Evolutionary conservation across 306 rosid species (phyloP), one percentile per base, ranked within the genome.

Genomic region (Calophaca sinica): DNA sequence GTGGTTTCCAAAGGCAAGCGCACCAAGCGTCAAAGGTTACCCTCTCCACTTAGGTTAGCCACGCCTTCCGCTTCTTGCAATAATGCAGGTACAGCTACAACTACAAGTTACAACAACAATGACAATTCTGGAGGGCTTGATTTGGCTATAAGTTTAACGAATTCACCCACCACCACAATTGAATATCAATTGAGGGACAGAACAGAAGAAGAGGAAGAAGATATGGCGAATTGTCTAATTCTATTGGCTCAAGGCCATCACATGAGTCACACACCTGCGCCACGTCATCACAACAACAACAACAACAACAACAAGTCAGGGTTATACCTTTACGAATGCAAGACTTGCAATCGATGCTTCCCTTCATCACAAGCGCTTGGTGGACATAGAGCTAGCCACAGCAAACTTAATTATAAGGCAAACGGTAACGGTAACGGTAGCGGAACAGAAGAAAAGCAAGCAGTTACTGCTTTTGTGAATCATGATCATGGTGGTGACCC

Each of bases 341-440:
- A 91, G 84, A 94, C 98, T 12, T 94, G 98, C 64, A 62, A 88
- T 63, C 74, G 91, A 29, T 74, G 90, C 69, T 94, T 94, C 70
- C 81, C 88, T 58, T 94, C 98, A 2, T 94, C 89, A 54, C 98
- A 91, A 84, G 96, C 98, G 0, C 91, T 91, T 5, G 98, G 98
- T 3, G 98, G 98, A 38, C 98, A 94, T 62, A 80, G 98, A 79
- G 89, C 98, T 2, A 91, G 97, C 51, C 96, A 94, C 83, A 94
- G 80, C 84, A 94, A 86, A 61, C 86, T 84, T 41, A 15, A 41
- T 42, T 7, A 42, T 0, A 93, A 86, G 75, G 31, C 69, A 31
- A 20, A 20, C 26, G 64, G 52, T 36, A 46, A 59, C 15, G 0
- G 45, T 15, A 20, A 20, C 26, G 64, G 52, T 36, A 46, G 50